A percentile compares a stretch with the other conserved stretches of the same genome.
These are phyloP conservation scores for Aspergillus sp. DNA, from an alignment of 2,329 filamentous ascomycete genomes.

Conservation along the genomic window DNA sequence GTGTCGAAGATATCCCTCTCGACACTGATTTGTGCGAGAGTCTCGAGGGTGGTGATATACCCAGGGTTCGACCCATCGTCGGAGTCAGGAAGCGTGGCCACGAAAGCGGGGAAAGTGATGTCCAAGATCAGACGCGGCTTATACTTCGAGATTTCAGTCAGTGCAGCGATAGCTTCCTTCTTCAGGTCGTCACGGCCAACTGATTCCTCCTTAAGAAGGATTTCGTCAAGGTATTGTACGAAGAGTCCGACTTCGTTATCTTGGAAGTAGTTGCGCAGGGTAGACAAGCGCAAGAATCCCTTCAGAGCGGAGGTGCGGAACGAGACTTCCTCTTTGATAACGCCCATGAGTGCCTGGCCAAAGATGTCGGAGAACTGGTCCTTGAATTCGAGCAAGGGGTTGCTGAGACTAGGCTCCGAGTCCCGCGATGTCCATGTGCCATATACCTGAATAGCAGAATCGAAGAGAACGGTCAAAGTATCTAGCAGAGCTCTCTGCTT, in stretches of 20 bases:
- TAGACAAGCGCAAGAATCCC: slow-evolving; percentile 51
- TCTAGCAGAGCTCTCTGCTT: slow-evolving; percentile 66
- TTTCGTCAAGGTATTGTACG: slow-evolving; percentile 61
- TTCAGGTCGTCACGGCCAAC: slow-evolving; percentile 60
- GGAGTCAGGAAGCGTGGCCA: slow-evolving; percentile 63
- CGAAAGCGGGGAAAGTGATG: slow-evolving; percentile 66
- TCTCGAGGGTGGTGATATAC: slow-evolving; percentile 63
- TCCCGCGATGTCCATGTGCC: slow-evolving; percentile 56
- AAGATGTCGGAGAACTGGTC: slow-evolving; percentile 58
- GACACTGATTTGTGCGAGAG: slow-evolving; percentile 63
- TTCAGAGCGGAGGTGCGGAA: slow-evolving; percentile 53
- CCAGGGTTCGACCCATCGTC: slow-evolving; percentile 49
- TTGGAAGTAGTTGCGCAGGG: slow-evolving; percentile 50
- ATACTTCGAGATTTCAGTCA: slow-evolving; percentile 63
- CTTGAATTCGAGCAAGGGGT: slow-evolving; percentile 51
- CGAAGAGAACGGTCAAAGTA: slow-evolving; percentile 59
- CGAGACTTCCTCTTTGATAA: slow-evolving; percentile 53
- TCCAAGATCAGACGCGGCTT: slow-evolving; percentile 65
- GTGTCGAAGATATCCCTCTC: slow-evolving; percentile 66
- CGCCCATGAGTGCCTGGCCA: slow-evolving; percentile 56
- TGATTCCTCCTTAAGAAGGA: slow-evolving; percentile 62
- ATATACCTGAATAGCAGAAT: slow-evolving; percentile 60
- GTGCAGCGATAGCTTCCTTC: slow-evolving; percentile 58
- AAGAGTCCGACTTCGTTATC: slow-evolving; percentile 56
- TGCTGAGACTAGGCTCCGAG: slow-evolving; percentile 39